Base-by-base conservation (phyloP, 225 moss, liverwort and hornwort genomes). In the Rhytidiadelphus loreus region DNA sequence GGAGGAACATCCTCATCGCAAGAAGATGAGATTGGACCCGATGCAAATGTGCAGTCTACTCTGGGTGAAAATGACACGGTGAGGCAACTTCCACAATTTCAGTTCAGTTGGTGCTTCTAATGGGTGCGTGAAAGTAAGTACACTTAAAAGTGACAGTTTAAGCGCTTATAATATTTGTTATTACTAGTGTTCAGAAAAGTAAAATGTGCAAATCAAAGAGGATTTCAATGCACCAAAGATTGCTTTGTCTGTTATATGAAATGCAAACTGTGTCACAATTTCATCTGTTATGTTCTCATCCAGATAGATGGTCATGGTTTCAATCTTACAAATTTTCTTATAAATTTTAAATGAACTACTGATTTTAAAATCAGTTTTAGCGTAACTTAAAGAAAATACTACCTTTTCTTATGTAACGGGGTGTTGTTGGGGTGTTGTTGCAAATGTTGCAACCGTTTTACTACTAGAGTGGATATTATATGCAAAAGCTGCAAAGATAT, bases 41-140 rank as follows among this genome's bases (percentile, higher is more conserved):
- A 90, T 81, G 83, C 80, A 87, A 78, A 78, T 85, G 72, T 61
- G 80, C 76, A 87, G 22, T 90, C 90, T 44, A 28, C 86, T 59
- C 56, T 82, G 46, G 87, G 46, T 72, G 89, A 72, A 85, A 89
- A 85, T 85, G 85, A 91, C 59, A 82, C 87, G 60, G 92, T 92
- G 78, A 87, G 90, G 62, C n/a, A 53, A 87, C 53, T 81, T 80
- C 30, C 43, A n/a, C 63, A n/a, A 52, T 75, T 43, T 73, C 68
- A 84, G 50, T 87, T 83, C 70, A 77, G 69, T 73, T 66, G 24
- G 43, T 83, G 56, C 39, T 58, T 82, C 22, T 52, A 12, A 59
- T 80, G 64, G 48, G 26, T 39, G 16, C 61, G 28, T 37, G 48
- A 50, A 23, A 14, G 48, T 30, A 30, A 64, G 10, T 13, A 41